Evolutionary conservation across 2,329 filamentous ascomycete genomes (phyloP).

Genomic region (Fusarium hainanense): DNA sequence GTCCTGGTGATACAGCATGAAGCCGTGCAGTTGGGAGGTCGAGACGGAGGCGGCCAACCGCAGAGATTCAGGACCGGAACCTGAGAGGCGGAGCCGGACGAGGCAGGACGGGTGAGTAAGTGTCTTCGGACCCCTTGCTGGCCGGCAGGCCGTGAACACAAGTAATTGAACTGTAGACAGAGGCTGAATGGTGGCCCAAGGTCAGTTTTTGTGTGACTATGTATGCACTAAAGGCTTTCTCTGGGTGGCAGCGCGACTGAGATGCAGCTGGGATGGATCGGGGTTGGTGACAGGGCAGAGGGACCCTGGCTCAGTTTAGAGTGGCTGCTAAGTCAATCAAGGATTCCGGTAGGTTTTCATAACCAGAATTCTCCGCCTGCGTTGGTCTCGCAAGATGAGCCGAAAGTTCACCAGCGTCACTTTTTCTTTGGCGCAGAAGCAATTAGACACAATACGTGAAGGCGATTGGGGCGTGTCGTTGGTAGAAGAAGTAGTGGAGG

Average conservation of each 20-base stretch:
- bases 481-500: conserved; percentile 27
- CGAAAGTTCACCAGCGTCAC: conserved; percentile 40
- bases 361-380: conserved; percentile 54
- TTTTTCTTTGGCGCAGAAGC: conserved; percentile 36
- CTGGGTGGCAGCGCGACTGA: conserved; percentile 55
- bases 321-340: conserved; percentile 53
- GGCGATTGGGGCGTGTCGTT: conserved; percentile 36
- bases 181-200: conserved; percentile 55
- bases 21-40: conserved; percentile 59
- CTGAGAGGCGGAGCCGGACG: conserved; percentile 47
- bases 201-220: conserved; percentile 64
- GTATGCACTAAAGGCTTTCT: conserved; percentile 45
- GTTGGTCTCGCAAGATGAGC: conserved; percentile 39
- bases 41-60: conserved; percentile 59
- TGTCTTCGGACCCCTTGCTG: conserved; percentile 45
- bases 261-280: conserved; percentile 57
- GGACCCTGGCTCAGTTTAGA: conserved; percentile 52
- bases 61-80: conserved; percentile 53
- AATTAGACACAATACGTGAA: conserved; percentile 45
- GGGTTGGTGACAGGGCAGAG: conserved; percentile 54
- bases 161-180: conserved; percentile 47
- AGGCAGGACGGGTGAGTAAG: conserved; percentile 35
- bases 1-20: conserved; percentile 62
- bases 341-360: conserved; percentile 48
- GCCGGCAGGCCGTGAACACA: conserved; percentile 46